phyloP scores from a whole-genome alignment of 1,284 basidiomycete species.

The Fomitopsis palustris region DNA sequence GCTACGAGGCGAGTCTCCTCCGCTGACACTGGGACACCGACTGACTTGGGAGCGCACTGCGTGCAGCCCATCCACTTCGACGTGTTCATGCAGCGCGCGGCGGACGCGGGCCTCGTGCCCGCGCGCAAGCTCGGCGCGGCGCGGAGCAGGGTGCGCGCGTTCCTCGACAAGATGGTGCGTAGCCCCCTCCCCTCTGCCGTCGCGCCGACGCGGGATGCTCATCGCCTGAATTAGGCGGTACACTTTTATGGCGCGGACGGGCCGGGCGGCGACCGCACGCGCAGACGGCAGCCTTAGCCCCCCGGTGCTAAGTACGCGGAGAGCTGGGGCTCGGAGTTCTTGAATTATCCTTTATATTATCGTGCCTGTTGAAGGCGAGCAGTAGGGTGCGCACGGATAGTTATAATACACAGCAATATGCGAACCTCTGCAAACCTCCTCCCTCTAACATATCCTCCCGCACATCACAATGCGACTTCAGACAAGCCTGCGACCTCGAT shows the following conservation, averaged over 20 bases:
- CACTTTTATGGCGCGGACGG: conserved; percentile 43
- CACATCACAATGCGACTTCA: conserved; percentile 46
- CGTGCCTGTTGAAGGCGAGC: conserved; percentile 23
- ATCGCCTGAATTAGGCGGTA: conserved; percentile 38
- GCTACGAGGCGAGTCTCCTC: conserved; percentile 50
- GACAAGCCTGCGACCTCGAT: conserved; percentile 86
- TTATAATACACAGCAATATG: background rate
- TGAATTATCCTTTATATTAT: conserved; percentile 12
- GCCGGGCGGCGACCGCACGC: conserved; percentile 21
- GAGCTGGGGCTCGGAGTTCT: no score
- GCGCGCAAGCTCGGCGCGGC: conserved; percentile 26
- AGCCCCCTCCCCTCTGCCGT: background rate
- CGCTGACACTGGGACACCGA: background rate
- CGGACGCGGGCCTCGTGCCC: conserved; percentile 25
- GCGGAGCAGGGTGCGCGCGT: conserved; percentile 40
- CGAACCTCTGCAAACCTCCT: background rate
- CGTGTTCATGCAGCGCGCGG: conserved; percentile 41
- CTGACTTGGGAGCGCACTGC: background rate
- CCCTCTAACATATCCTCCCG: background rate
- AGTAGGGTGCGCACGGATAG: conserved; percentile 1
- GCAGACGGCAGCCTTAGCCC: conserved; percentile 17
- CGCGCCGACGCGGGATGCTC: background rate
- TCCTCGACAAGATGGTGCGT: conserved; percentile 56
- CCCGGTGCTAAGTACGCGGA: no score
- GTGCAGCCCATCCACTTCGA: conserved; percentile 58